Base-by-base conservation (phyloP, 345 rosid species). In the Sonneratia caseolaris region DNA sequence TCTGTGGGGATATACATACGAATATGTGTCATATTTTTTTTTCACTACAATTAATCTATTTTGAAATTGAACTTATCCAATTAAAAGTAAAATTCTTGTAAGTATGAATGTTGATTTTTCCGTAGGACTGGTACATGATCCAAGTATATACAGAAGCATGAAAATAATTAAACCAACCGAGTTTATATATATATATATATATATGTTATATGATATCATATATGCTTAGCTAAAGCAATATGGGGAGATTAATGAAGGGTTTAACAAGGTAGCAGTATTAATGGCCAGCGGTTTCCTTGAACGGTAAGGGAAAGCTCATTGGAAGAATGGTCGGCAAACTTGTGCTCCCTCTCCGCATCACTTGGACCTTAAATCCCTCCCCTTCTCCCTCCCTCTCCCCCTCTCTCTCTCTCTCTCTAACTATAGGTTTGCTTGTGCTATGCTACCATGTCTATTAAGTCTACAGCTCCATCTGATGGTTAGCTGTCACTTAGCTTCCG, bases 341-440 rank as follows among this genome's bases (percentile, higher is more conserved):
- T 70, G 2, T 67, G 73, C 49, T 70, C 73, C 73, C 73, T 70
- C 73, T 70, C 73, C 73, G 73, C 73, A 70, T 57, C 73, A 53
- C 73, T 70, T 53, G 73, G 73, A 70, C 73, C 73, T 70, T 70
- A 70, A 40, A 53, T 15, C 42, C 49, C 73, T 70, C 73, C 55
- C 65, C 16, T 65, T 55, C 72, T 21, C 70, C 13, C 70, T 36
- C 59, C 11, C 10, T 37, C 70, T 64, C 38, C 35, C 19, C 51
- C 38, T 49, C 71, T 27, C 32, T 27, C 32, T 27, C 32, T 27
- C 32, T 27, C 32, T 27, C 32, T 27, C 32, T 27, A 27, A 18
- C 43, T 4, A 40, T 47, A 47, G 51, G 8, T 4, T 47, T 47
- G 51, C 57, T 53, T 53, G 14, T 53, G 57, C 57, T 53, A 53